Evolutionary conservation across 306 rosid species (phyloP), one percentile per base, ranked within the genome.

Genomic region (Potentilla sterilis): DNA sequence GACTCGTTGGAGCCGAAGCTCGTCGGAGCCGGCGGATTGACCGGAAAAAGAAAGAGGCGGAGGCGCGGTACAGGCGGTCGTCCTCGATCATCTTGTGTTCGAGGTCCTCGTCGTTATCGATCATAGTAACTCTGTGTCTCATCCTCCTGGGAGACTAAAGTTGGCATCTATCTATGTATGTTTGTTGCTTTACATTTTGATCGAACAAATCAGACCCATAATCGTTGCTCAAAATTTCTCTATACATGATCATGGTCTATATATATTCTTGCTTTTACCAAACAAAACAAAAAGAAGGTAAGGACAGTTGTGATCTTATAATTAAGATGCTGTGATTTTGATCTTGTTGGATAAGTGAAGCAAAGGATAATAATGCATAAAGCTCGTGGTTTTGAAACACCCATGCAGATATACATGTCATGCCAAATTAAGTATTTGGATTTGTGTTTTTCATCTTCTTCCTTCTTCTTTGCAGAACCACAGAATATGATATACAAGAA

Each of bases 21-120:
- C 87, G 43, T 46, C 19, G 4, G 82, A 82, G 0, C 40, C 84
- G 51, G 24, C 1, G 88, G 19, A 6, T 52, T 74, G 10, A 79
- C 21, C 6, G 91, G 86, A 28, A 94, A 94, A 2, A 94, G 97
- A 40, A 94, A 83, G 41, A 94, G 73, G 58, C 96, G 67, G 73
- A 94, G 64, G 86, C 69, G 28, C 96, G 91, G 72, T 37, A 70
- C 78, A 91, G 63, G 2, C 97, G 93, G 76, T 94, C 97, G 67
- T 87, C 90, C 87, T 94, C 97, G 52, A 87, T 61, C 96, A 94
- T 89, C 93, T 90, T 83, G 57, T 90, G 91, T 48, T 88, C 93
- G 18, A 94, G 93, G 80, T 94, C 97, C 28, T 94, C 98, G 14
- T 91, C 95, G 54, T 88, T 90, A 28, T 28, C 28, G 28, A 28